phyloP scores from a whole-genome alignment of 495 filamentous ascomycete species.

The Daldinia loculata region DNA sequence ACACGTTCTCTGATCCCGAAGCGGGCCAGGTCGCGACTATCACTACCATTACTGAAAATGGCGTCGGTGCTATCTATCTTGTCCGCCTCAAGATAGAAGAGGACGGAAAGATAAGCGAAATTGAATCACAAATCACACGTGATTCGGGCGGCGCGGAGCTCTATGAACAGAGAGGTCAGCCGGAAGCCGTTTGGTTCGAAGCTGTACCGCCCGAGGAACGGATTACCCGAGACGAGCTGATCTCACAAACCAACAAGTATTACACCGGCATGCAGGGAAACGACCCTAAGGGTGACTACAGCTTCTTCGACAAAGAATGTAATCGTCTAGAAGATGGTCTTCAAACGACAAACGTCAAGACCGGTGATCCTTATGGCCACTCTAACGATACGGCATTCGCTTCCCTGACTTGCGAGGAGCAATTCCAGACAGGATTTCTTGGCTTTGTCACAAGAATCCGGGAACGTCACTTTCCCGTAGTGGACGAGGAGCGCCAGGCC shows the following conservation, averaged over 20 bases:
- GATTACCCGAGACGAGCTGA: conserved; percentile 31
- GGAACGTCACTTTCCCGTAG: conserved; percentile 39
- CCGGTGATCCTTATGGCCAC: conserved; percentile 39
- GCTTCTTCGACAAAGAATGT: conserved; percentile 43
- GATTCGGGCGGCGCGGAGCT: conserved; percentile 24
- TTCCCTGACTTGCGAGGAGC: conserved; percentile 36
- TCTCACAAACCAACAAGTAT: conserved; percentile 40
- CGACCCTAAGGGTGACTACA: conserved; percentile 39
- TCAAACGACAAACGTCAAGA: conserved; percentile 38
- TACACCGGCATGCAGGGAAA: conserved; percentile 43
- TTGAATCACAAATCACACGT: conserved; percentile 41
- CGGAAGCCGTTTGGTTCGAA: conserved; percentile 39
- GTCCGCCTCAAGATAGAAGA: conserved; percentile 40
- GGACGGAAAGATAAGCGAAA: conserved; percentile 40
- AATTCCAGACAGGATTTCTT: conserved; percentile 45
- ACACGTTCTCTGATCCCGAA: conserved; percentile 42
- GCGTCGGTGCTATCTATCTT: conserved; percentile 32
- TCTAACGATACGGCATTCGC: conserved; percentile 42
- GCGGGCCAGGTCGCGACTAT: conserved; percentile 40
- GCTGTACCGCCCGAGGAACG: conserved; percentile 29
- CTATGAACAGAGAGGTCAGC: conserved; percentile 34
- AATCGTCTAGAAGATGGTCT: conserved; percentile 40
- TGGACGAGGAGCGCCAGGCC: conserved; percentile 42
- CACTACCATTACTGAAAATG: conserved; percentile 40
- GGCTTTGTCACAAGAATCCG: conserved; percentile 41